phyloP scores from a whole-genome alignment of 179 eudicot species.

The Silene vulgaris region DNA sequence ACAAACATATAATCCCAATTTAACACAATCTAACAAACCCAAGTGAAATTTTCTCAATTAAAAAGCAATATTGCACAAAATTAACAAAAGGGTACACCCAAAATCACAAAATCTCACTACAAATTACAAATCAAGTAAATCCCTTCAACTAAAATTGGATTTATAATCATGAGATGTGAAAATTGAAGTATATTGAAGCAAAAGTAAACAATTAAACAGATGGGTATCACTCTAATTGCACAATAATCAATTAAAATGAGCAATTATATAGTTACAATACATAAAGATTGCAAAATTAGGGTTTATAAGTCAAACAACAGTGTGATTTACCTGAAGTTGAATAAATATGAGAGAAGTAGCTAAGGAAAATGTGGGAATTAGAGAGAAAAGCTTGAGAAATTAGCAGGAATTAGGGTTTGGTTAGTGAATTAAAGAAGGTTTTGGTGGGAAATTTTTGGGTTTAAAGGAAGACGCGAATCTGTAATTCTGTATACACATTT shows the following conservation, averaged over 20 bases:
- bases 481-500: background rate
- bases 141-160: background rate
- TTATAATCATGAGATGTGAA: background rate
- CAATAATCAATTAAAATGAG: background rate
- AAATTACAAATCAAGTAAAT: background rate
- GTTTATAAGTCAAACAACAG: slow-evolving; percentile 23
- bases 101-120: background rate
- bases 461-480: slow-evolving; percentile 21
- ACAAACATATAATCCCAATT: background rate
- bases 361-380: background rate
- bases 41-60: background rate
- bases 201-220: slow-evolving; percentile 5
- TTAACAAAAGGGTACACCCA: background rate
- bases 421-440: slow-evolving; percentile 9
- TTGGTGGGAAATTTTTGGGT: slow-evolving; percentile 27
- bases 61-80: background rate
- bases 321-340: slow-evolving; percentile 25
- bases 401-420: slow-evolving; percentile 14
- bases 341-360: slow-evolving; percentile 9
- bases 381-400: background rate
- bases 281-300: slow-evolving; percentile 24
- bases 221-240: slow-evolving; percentile 12
- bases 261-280: background rate
- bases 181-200: background rate
- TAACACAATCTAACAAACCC: background rate